A percentile compares a stretch with the other conserved stretches of the same genome.
Evolutionary conservation across 1,284 basidiomycete genomes (phyloP).

Genomic region (Tremellales sp.): DNA sequence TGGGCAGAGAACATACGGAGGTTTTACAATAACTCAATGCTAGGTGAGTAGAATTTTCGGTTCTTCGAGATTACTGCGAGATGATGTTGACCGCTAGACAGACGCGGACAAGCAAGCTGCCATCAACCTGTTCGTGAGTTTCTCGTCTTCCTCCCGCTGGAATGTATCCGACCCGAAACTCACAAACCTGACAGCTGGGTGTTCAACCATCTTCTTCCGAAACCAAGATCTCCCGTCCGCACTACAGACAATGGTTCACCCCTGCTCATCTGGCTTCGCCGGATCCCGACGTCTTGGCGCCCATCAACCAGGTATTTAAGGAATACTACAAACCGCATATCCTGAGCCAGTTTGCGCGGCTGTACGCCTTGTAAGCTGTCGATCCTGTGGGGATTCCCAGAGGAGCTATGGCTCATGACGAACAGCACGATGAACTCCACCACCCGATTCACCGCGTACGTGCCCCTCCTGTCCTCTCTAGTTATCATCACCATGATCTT

Average conservation of each 20-base stretch:
- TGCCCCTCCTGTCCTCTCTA: background rate
- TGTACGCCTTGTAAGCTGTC: slow-evolving; percentile 52
- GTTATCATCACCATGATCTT: background rate
- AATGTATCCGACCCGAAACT: background rate
- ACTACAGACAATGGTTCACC: slow-evolving; percentile 79
- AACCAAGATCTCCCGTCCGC: slow-evolving; percentile 51
- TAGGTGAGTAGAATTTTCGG: slow-evolving; percentile 55
- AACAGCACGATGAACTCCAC: slow-evolving; percentile 44
- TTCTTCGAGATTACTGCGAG: background rate
- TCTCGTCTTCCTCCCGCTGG: background rate
- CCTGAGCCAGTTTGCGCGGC: slow-evolving; percentile 55
- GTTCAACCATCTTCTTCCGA: slow-evolving; percentile 52
- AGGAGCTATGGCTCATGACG: background rate
- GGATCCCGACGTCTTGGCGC: slow-evolving; percentile 34
- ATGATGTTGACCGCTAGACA: slow-evolving; percentile 30
- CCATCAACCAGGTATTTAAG: slow-evolving; percentile 67
- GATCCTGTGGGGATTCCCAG: background rate
- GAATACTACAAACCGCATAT: slow-evolving; percentile 83
- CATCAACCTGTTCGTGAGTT: slow-evolving; percentile 77
- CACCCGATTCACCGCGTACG: slow-evolving; percentile 31
- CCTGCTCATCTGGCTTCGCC: slow-evolving; percentile 63
- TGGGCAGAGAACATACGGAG: slow-evolving; percentile 75
- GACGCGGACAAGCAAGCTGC: slow-evolving; percentile 98
- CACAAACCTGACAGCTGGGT: slow-evolving; percentile 57
- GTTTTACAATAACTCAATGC: slow-evolving; percentile 92